Percentiles rank a stretch among this genome's conserved stretches.
Evolutionary conservation across 148 eudicot species (phyloP).

Genomic region (Persicaria maculosa): DNA sequence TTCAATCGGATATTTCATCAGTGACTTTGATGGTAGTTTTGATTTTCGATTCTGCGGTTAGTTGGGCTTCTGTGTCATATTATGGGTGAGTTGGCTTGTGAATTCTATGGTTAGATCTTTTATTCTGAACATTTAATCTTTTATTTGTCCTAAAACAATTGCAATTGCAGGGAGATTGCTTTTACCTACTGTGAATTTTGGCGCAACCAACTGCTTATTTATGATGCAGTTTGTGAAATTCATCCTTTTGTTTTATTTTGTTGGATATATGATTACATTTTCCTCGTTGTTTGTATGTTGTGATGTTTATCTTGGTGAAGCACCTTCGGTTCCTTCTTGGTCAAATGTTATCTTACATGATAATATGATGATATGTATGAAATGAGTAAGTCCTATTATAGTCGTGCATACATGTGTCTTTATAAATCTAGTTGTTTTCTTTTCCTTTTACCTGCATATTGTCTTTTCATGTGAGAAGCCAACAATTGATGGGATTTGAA

Average conservation of each 20-base stretch:
- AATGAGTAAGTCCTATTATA: not conserved
- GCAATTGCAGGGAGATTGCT: constrained; percentile 14
- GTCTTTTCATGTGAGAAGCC: not conserved
- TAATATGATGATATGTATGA: not conserved
- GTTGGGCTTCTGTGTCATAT: not conserved
- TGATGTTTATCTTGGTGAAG: not conserved
- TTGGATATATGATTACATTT: not conserved
- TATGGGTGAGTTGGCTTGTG: not conserved
- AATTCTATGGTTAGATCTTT: not conserved
- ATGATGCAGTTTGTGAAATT: constrained; percentile 13
- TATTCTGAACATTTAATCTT: not conserved
- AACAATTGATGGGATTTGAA: not conserved
- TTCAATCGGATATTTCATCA: too few species aligned
- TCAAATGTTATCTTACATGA: not conserved
- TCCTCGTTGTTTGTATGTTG: not conserved
- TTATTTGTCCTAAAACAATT: not conserved
- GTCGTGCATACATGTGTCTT: not conserved
- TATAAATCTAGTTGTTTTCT: not conserved
- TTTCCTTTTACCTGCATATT: not conserved
- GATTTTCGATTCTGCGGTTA: not conserved
- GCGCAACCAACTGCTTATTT: constrained; percentile 13
- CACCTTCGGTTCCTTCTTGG: not conserved
- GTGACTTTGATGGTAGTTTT: too few species aligned
- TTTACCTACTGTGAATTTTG: constrained; percentile 12
- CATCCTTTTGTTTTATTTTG: not conserved